These are phyloP conservation scores for Akanthomyces lecanii DNA, from an alignment of 2,329 filamentous ascomycete species.

Conservation along the genomic window DNA sequence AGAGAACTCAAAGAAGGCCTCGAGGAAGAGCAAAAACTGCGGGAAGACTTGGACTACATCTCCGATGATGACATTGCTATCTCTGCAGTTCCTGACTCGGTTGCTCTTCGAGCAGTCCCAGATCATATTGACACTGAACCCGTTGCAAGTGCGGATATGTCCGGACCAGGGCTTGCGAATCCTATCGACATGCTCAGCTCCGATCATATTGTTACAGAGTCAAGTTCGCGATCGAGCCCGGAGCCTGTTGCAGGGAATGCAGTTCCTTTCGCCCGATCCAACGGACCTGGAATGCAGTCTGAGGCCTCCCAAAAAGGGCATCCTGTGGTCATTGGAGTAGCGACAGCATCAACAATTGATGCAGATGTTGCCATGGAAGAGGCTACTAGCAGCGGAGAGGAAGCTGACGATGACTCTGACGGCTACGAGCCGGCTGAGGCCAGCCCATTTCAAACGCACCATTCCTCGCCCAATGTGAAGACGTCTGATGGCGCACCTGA, in stretches of 20 bases:
- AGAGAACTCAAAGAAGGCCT: slow-evolving; percentile 42
- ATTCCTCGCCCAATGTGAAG: slow-evolving; percentile 13
- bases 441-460: slow-evolving; percentile 20
- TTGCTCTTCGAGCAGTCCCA: background rate
- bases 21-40: slow-evolving; percentile 32
- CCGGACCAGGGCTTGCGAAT: background rate
- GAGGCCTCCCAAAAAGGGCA: background rate
- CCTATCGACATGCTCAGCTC: slow-evolving; percentile 7
- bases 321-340: background rate
- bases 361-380: slow-evolving; percentile 21
- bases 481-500: background rate
- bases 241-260: background rate
- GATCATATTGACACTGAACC: background rate
- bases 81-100: background rate
- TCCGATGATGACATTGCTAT: slow-evolving; percentile 13
- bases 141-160: background rate
- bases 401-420: slow-evolving; percentile 37
- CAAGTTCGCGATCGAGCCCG: slow-evolving; percentile 3
- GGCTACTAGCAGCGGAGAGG: slow-evolving; percentile 16
- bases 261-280: background rate
- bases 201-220: slow-evolving; percentile 11
- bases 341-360: slow-evolving; percentile 4
- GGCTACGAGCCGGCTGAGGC: slow-evolving; percentile 53
- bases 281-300: background rate
- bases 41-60: slow-evolving; percentile 25